phyloP scores from a whole-genome alignment of 73 alveolate genomes.

The Paramecium octaurelia region DNA sequence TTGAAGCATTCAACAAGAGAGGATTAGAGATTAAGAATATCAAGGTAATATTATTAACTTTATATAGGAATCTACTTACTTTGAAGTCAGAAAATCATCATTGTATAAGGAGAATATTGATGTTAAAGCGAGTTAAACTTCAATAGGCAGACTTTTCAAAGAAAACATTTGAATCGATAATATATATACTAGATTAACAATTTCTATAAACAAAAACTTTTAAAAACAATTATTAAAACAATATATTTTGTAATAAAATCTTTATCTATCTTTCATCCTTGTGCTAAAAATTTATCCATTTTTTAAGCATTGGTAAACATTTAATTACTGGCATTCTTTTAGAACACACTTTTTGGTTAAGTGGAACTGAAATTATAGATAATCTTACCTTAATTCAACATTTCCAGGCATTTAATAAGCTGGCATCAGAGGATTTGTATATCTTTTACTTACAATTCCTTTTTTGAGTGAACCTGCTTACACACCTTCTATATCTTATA shows the following conservation, averaged over 20 bases:
- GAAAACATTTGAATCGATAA: background rate
- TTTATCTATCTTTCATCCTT: background rate
- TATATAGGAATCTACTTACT: background rate
- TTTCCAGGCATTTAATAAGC: slow-evolving; percentile 45
- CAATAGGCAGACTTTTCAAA: background rate
- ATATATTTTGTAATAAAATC: background rate
- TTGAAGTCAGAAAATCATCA: slow-evolving; percentile 25
- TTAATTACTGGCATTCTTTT: slow-evolving; percentile 21
- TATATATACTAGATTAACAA: background rate
- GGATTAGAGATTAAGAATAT: background rate
- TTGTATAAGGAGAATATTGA: background rate
- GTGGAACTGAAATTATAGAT: background rate
- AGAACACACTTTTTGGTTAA: background rate
- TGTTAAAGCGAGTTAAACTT: background rate
- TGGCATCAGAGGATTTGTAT: background rate
- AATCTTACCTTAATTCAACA: background rate
- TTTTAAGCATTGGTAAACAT: background rate
- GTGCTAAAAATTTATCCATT: slow-evolving; percentile 1
- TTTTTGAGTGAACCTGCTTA: slow-evolving; percentile 34
- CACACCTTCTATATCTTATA: slow-evolving; percentile 11
- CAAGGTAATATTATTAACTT: background rate
- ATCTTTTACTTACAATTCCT: slow-evolving; percentile 7
- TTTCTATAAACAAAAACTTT: background rate
- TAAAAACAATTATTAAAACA: background rate
- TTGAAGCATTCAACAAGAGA: slow-evolving; percentile 9